Percentiles rank a stretch among this genome's conserved stretches.
Conservation (phyloP, 305 asterid genomes). For the Plantago coronopus region DNA sequence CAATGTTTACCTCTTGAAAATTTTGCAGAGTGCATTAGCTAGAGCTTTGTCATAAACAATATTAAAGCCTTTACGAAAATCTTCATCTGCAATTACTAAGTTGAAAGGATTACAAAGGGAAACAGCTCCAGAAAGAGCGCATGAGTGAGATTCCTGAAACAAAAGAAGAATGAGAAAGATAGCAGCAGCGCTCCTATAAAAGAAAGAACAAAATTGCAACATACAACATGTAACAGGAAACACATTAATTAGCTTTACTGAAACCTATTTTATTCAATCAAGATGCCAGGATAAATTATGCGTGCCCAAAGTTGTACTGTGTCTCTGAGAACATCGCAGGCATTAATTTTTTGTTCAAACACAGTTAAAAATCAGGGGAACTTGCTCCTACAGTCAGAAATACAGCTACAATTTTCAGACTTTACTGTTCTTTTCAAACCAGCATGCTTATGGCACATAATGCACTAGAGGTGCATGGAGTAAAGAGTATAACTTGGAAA, state of each 20-base stretch:
- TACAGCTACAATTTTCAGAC: too few relatives aligned
- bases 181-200: not conserved
- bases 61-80: constrained; percentile 90
- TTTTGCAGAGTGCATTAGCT: constrained; percentile 70
- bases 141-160: constrained; percentile 73
- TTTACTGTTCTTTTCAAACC: too few relatives aligned
- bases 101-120: constrained; percentile 96
- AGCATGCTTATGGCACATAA: too few relatives aligned
- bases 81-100: constrained; percentile 89
- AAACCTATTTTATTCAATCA: not conserved
- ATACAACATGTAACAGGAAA: constrained; percentile 7
- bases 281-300: not conserved
- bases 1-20: constrained; percentile 56
- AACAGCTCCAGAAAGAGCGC: constrained; percentile 89
- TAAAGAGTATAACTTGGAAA: constrained; percentile 1
- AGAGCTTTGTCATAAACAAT: constrained; percentile 84
- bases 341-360: too few relatives aligned
- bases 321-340: too few relatives aligned
- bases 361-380: too few relatives aligned
- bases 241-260: too few relatives aligned
- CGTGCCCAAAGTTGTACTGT: not conserved
- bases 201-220: constrained; percentile 1
- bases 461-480: too few relatives aligned
- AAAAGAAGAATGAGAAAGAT: constrained; percentile 22
- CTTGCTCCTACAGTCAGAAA: too few relatives aligned